A percentile compares a stretch with the other conserved stretches of the same genome.
Evolutionary conservation across 441 rosid species (phyloP).

Genomic region (Populus trichocarpa): DNA sequence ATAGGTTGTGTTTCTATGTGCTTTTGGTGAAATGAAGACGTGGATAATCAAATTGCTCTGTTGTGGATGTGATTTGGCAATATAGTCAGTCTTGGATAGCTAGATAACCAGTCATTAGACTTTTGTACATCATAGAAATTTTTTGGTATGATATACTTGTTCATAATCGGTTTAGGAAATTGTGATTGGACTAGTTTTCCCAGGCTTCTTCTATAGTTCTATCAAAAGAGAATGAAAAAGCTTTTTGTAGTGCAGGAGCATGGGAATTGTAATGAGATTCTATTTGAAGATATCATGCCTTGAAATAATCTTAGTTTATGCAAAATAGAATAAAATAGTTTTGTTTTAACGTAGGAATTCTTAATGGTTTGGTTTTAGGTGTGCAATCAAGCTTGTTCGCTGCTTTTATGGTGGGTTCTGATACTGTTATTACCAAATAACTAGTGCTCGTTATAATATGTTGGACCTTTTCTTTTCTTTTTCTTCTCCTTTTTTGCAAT

Average conservation of each 20-base stretch:
- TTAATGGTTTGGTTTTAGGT: neutral
- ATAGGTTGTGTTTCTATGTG: neutral
- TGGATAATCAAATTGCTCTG: neutral
- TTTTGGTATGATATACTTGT: neutral
- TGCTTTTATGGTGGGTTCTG: neutral
- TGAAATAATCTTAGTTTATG: neutral
- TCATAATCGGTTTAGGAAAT: neutral
- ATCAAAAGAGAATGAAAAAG: neutral
- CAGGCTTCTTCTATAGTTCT: neutral
- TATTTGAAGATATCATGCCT: neutral
- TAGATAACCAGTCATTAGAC: neutral
- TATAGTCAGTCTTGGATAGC: too few relatives aligned
- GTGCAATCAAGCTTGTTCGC: neutral
- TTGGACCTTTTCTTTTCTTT: neutral
- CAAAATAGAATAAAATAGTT: neutral
- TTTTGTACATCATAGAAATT: neutral
- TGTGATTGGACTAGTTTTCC: neutral
- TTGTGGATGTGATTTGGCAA: neutral
- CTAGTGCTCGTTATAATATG: neutral
- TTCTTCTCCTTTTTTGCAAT: neutral
- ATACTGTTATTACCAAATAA: neutral
- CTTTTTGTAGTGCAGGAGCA: neutral
- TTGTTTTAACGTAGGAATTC: neutral
- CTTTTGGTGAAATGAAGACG: neutral
- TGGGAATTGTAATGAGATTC: neutral